phyloP scores from a whole-genome alignment of 768 basidiomycete species.

The Amanita inopinata region DNA sequence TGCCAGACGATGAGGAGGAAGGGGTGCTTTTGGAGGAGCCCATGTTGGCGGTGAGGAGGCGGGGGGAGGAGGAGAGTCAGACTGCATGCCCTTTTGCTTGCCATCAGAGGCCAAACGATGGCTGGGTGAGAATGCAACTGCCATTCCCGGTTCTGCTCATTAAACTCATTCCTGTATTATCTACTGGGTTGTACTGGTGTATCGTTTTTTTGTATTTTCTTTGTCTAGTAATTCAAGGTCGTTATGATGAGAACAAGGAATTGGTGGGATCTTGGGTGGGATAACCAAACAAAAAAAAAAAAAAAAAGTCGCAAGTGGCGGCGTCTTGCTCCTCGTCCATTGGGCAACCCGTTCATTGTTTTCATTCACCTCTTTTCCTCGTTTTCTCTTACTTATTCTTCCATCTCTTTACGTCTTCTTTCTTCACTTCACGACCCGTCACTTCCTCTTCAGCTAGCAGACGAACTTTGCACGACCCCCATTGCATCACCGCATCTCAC shows the following conservation, averaged over 20 bases:
- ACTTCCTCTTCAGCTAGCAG: conserved; percentile 14
- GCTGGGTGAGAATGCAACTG: neutral
- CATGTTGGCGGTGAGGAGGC: conserved; percentile 32
- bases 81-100: neutral
- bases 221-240: conserved; percentile 8
- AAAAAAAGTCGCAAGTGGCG: conserved; percentile 19
- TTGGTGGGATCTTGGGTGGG: too few relatives aligned
- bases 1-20: conserved; percentile 69
- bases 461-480: conserved; percentile 21
- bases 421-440: conserved; percentile 16
- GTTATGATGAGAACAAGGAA: too few relatives aligned
- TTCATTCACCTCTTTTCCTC: conserved; percentile 25
- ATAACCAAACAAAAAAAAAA: too few relatives aligned
- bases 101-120: neutral
- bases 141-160: too few relatives aligned
- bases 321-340: conserved; percentile 18
- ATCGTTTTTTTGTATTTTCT: neutral
- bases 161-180: too few relatives aligned
- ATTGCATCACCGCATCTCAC: conserved; percentile 23
- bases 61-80: conserved; percentile 9
- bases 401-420: conserved; percentile 23
- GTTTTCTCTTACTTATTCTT: conserved; percentile 21
- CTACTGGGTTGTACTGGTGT: neutral
- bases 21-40: conserved; percentile 60
- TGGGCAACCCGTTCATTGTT: conserved; percentile 20